phyloP scores from a whole-genome alignment of 331 rosid species.

The Quercus lobata region DNA sequence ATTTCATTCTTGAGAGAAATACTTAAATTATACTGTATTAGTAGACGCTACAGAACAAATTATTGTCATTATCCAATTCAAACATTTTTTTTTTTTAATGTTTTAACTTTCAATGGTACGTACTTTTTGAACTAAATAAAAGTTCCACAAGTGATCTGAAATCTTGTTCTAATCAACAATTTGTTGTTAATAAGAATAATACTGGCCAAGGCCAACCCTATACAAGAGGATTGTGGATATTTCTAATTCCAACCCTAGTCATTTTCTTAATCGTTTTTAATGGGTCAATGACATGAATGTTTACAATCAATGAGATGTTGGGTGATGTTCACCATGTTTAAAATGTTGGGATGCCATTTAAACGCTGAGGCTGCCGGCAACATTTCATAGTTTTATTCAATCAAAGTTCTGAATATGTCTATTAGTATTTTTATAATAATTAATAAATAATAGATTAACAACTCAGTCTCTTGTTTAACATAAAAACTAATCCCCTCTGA shows the following conservation, averaged over 20 bases:
- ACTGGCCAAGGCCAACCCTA: neutral
- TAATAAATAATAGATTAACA: neutral
- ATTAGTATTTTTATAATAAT: neutral
- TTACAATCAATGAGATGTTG: neutral
- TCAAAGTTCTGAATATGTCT: neutral
- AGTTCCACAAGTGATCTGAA: neutral
- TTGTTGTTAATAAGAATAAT: neutral
- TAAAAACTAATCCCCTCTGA: constrained; percentile 16
- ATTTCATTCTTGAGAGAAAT: neutral
- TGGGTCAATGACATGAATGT: constrained; percentile 5
- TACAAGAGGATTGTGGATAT: neutral
- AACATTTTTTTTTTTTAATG: too few relatives aligned
- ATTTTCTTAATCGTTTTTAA: neutral
- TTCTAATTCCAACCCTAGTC: neutral
- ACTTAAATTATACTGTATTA: too few relatives aligned
- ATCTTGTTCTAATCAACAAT: neutral
- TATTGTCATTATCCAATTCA: neutral
- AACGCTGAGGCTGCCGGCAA: constrained; percentile 7
- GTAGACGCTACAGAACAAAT: neutral
- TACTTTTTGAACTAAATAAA: neutral
- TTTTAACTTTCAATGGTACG: too few relatives aligned
- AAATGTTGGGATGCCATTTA: constrained; percentile 11
- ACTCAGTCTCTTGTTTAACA: constrained; percentile 9
- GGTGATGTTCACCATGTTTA: neutral
- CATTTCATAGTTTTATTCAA: neutral